Evolutionary conservation across 768 basidiomycete species (phyloP), one percentile per base, ranked within the genome.

Genomic region (Serendipita indica): DNA sequence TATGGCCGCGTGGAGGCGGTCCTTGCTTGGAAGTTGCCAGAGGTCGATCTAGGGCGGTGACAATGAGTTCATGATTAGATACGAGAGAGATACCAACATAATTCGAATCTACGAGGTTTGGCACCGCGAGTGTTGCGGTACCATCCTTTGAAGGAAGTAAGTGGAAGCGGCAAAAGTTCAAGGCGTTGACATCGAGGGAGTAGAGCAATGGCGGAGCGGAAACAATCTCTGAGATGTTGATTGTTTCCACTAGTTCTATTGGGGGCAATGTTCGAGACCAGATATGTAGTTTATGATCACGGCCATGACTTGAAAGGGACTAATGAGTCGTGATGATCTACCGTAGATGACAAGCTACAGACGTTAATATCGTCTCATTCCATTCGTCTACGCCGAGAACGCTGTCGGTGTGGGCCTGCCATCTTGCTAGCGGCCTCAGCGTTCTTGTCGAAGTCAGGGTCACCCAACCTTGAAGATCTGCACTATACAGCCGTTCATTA

Each of bases 161-260:
- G 4, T 88, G 85, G 69, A 96, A 92, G 1, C 85, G 81, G 70
- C 94, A 98, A 68, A 86, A 97, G 66, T 94, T 96, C 58, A 98
- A 75, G 1, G 94, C 83, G 67, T 99, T 99, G 60, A 93, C 83
- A 65, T 91, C 87, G 68, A 98, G 71, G 0, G 86, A 84, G 64
- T 83, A 84, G 10, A 71, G 67, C 2, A 87, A 68, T 4, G 66
- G 60, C 2, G 86, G 86, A 0, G 70, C 69, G 0, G 77, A 72
- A 4, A 54, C 22, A 10, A 54, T 10, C 12, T 30, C 20, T 16
- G 16, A 18, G 4, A 27, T 28, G 30, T 54, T 32, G 1, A 83
- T 85, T 2, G 83, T 79, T 14, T 72, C 75, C 16, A 80, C 78
- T 4, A 80, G 76, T 18, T 45, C 81, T 72, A 25, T 73, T 71